phyloP scores from a whole-genome alignment of 495 filamentous ascomycete species.

The Choiromyces venosus region DNA sequence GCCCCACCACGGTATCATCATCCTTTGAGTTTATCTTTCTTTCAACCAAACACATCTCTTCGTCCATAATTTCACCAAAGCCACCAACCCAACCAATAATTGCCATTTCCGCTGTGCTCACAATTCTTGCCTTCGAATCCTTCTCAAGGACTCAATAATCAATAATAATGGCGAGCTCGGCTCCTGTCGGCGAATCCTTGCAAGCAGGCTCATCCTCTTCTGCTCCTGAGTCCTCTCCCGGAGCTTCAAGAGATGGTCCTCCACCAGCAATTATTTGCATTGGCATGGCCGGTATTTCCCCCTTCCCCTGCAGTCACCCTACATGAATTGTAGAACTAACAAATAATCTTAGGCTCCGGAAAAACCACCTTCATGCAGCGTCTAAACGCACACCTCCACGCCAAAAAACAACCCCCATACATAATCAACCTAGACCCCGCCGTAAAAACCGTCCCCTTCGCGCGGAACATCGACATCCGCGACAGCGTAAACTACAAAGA shows the following conservation, averaged over 20 bases:
- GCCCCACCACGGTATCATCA: neutral
- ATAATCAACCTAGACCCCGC: slow-evolving; percentile 97
- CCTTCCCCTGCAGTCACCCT: neutral
- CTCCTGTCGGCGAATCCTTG: neutral
- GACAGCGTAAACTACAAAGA: slow-evolving; percentile 99
- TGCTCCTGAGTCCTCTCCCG: neutral
- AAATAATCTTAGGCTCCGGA: slow-evolving; percentile 61
- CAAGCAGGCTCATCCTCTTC: neutral
- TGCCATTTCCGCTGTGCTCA: neutral
- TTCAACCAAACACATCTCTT: neutral
- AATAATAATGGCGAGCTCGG: neutral
- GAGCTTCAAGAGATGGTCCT: slow-evolving; percentile 14
- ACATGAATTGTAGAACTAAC: slow-evolving; percentile 10
- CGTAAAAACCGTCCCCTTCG: slow-evolving; percentile 91
- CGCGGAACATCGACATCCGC: slow-evolving; percentile 96
- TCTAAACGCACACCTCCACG: slow-evolving; percentile 84
- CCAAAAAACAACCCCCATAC: slow-evolving; percentile 69
- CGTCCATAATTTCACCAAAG: neutral
- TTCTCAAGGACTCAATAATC: neutral
- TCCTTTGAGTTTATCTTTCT: neutral
- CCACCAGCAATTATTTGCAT: slow-evolving; percentile 84
- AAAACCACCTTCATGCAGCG: slow-evolving; percentile 99
- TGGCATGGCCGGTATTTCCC: slow-evolving; percentile 75
- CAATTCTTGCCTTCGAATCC: neutral
- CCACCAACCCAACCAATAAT: neutral